phyloP scores from a whole-genome alignment of 768 basidiomycete species.

The Suillus alpinus region DNA sequence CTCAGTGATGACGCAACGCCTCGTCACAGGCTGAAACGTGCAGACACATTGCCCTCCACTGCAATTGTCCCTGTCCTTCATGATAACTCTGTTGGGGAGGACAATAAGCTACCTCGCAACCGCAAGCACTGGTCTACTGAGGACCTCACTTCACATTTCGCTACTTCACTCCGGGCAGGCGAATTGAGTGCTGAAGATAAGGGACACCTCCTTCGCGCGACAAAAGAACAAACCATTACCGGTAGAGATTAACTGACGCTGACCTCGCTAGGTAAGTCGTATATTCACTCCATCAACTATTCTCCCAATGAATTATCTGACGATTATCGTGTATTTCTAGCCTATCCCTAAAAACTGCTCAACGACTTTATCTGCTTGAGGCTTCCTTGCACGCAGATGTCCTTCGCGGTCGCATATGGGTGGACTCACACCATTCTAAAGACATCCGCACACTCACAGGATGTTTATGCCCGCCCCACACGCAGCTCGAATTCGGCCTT shows the following conservation, averaged over 20 bases:
- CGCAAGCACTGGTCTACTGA: no score
- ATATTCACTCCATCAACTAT: no score
- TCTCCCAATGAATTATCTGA: slow-evolving; percentile 4
- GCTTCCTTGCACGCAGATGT: slow-evolving; percentile 57
- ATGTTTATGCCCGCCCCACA: slow-evolving; percentile 11
- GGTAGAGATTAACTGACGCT: no score
- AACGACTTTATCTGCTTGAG: slow-evolving; percentile 46
- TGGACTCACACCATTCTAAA: slow-evolving; percentile 27
- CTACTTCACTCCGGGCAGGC: slow-evolving; percentile 37
- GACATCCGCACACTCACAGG: slow-evolving; percentile 21
- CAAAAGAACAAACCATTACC: slow-evolving; percentile 47
- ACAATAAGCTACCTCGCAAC: slow-evolving; percentile 46
- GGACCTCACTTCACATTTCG: slow-evolving; percentile 56
- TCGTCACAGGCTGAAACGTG: slow-evolving; percentile 21
- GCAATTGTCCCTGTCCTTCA: slow-evolving; percentile 11
- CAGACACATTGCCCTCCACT: slow-evolving; percentile 39
- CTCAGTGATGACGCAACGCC: no score
- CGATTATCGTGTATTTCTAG: slow-evolving; percentile 11
- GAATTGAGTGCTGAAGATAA: slow-evolving; percentile 31
- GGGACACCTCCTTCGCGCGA: slow-evolving; percentile 48
- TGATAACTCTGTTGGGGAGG: slow-evolving; percentile 10
- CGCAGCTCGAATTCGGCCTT: slow-evolving; percentile 20
- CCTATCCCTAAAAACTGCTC: slow-evolving; percentile 17
- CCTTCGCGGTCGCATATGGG: slow-evolving; percentile 59
- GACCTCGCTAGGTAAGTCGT: no score